These are phyloP conservation scores for Phalaenopsis hybrid DNA, from an alignment of 116 monocot genomes.

Conservation along the genomic window DNA sequence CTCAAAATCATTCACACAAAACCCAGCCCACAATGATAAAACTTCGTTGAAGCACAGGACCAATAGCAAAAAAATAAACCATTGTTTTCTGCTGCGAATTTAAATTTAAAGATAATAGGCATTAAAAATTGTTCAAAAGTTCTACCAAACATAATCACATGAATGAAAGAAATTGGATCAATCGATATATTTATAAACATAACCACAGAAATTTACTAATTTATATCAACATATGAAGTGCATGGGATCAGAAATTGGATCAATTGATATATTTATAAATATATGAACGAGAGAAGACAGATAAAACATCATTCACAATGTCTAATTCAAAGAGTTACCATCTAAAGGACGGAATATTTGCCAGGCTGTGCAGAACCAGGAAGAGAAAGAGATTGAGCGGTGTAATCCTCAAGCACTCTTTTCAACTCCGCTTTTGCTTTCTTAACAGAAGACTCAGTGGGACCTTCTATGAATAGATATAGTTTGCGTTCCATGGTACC, in stretches of 20 bases:
- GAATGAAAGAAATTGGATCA: too few relatives aligned
- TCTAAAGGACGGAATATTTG: conserved; percentile 66
- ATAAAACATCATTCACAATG: background rate
- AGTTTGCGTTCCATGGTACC: conserved; percentile 80
- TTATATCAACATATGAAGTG: background rate
- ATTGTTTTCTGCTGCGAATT: background rate
- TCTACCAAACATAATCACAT: background rate
- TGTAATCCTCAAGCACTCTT: conserved; percentile 76
- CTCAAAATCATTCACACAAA: background rate
- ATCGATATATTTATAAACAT: background rate
- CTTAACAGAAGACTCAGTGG: conserved; percentile 88
- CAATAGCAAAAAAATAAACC: background rate
- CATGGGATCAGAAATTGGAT: background rate
- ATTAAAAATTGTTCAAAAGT: conserved; percentile 1
- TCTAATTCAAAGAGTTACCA: background rate
- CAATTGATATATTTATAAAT: background rate
- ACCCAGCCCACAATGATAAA: background rate
- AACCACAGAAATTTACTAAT: background rate
- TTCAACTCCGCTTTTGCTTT: conserved; percentile 91
- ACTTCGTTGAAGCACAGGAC: background rate
- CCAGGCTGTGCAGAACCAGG: conserved; percentile 88
- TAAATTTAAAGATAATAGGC: background rate
- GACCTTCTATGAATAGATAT: conserved; percentile 86
- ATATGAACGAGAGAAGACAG: background rate
- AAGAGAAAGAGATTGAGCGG: conserved; percentile 56